phyloP scores from a whole-genome alignment of 345 rosid genomes.

The Hibiscus mutabilis region DNA sequence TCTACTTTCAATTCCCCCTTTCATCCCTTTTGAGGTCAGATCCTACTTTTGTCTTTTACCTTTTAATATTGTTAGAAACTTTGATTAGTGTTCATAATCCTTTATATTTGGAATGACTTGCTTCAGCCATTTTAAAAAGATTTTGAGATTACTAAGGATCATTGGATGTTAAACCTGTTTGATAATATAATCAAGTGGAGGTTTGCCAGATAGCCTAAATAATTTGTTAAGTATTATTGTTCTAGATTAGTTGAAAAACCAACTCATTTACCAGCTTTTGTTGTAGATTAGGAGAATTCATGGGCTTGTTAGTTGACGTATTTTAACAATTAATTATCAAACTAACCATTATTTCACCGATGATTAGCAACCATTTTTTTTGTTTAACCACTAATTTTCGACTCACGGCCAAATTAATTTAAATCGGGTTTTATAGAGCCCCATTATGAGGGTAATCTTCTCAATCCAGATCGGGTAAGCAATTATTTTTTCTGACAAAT shows the following conservation, averaged over 20 bases:
- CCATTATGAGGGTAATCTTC: too few species aligned
- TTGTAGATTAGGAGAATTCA: too few species aligned
- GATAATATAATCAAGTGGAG: neutral
- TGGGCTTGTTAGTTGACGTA: too few species aligned
- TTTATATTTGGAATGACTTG: slow-evolving; percentile 31
- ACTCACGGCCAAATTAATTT: too few species aligned
- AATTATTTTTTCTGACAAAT: too few species aligned
- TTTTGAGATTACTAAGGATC: neutral
- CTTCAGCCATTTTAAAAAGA: neutral
- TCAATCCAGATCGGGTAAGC: too few species aligned
- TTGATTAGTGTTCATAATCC: slow-evolving; percentile 24
- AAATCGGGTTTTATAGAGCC: too few species aligned
- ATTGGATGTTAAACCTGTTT: neutral
- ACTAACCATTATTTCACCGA: too few species aligned
- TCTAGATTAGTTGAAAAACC: slow-evolving; percentile 7
- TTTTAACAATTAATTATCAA: too few species aligned
- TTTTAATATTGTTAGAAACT: slow-evolving; percentile 1
- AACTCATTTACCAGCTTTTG: neutral
- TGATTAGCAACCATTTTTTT: too few species aligned
- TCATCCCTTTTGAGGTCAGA: slow-evolving; percentile 61
- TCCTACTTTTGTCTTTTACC: slow-evolving; percentile 17
- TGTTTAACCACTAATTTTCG: too few species aligned
- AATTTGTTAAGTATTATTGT: neutral
- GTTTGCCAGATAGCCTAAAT: neutral
- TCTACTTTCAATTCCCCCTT: slow-evolving; percentile 31